Conservation (phyloP, 768 basidiomycete genomes). For the Hydnomerulius pinastri region DNA sequence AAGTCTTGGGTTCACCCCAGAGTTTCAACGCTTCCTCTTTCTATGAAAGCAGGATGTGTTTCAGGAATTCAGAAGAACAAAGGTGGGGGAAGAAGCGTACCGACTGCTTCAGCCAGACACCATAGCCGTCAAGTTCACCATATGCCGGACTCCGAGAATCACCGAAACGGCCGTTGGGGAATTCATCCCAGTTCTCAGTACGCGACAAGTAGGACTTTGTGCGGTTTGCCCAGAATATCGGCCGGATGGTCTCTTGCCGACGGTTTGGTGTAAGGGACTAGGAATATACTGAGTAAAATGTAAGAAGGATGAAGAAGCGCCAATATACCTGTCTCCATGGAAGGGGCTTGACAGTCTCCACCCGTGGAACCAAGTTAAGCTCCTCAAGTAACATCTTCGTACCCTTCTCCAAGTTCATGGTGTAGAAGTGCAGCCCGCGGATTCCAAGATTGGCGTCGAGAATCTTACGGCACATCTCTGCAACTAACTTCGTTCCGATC, state of each 20-base stretch:
- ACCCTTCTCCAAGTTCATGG: slow-evolving; percentile 95
- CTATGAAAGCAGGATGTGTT: slow-evolving; percentile 39
- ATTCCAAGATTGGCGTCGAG: slow-evolving; percentile 80
- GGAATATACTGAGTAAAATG: slow-evolving; percentile 6
- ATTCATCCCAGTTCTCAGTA: slow-evolving; percentile 99
- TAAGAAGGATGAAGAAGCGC: slow-evolving; percentile 2
- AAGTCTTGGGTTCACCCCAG: slow-evolving; percentile 80
- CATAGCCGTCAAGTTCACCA: slow-evolving; percentile 96
- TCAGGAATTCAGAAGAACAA: slow-evolving; percentile 4
- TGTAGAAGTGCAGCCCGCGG: slow-evolving; percentile 92
- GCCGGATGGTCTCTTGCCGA: slow-evolving; percentile 89
- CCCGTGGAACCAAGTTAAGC: slow-evolving; percentile 80
- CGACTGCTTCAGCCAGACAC: slow-evolving; percentile 88
- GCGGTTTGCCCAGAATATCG: slow-evolving; percentile 99
- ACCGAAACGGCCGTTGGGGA: slow-evolving; percentile 98
- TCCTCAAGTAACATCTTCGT: slow-evolving; percentile 95
- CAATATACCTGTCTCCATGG: slow-evolving; percentile 90
- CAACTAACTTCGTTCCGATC: slow-evolving; percentile 92
- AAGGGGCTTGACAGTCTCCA: slow-evolving; percentile 91
- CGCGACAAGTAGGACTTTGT: slow-evolving; percentile 93
- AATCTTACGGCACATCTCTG: slow-evolving; percentile 90
- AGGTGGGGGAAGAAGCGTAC: slow-evolving; percentile 41
- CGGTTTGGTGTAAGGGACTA: slow-evolving; percentile 91
- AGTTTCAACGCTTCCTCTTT: slow-evolving; percentile 84
- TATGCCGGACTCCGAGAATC: slow-evolving; percentile 97